Evolutionary conservation across 2,329 filamentous ascomycete genomes (phyloP).

Genomic region (Sporothrix brasiliensis): DNA sequence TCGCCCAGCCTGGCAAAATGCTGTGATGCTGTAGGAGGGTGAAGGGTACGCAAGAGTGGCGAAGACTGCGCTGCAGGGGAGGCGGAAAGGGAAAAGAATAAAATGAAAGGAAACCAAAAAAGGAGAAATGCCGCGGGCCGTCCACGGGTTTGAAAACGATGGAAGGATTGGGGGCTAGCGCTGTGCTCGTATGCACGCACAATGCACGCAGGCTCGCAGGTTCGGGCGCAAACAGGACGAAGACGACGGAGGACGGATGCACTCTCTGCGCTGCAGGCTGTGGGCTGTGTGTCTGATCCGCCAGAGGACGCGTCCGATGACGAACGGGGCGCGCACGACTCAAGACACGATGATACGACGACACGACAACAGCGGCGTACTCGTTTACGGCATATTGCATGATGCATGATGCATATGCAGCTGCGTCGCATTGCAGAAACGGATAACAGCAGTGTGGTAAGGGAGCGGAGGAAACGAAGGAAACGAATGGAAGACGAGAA

Average conservation of each 20-base stretch:
- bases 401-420: constrained; percentile 29
- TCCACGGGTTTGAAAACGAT: not conserved
- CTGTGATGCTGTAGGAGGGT: constrained; percentile 6
- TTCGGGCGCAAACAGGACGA: constrained; percentile 6
- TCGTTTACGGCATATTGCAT: constrained; percentile 24
- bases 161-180: constrained; percentile 6
- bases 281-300: not conserved
- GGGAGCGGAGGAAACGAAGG: too few relatives aligned
- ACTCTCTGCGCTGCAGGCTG: not conserved
- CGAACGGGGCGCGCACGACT: not conserved
- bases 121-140: not conserved
- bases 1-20: too few relatives aligned
- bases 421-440: constrained; percentile 9
- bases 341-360: constrained; percentile 1
- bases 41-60: constrained; percentile 16
- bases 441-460: not conserved
- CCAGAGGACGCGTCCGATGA: constrained; percentile 9
- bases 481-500: not conserved
- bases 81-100: not conserved
- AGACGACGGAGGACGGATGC: not conserved
- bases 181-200: not conserved
- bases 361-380: not conserved
- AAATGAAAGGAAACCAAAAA: not conserved
- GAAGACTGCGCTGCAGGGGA: not conserved
- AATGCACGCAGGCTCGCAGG: constrained; percentile 9